A percentile compares a stretch with the other conserved stretches of the same genome.
phyloP scores from a whole-genome alignment of 1,284 basidiomycete genomes.

The Irpex sp. region DNA sequence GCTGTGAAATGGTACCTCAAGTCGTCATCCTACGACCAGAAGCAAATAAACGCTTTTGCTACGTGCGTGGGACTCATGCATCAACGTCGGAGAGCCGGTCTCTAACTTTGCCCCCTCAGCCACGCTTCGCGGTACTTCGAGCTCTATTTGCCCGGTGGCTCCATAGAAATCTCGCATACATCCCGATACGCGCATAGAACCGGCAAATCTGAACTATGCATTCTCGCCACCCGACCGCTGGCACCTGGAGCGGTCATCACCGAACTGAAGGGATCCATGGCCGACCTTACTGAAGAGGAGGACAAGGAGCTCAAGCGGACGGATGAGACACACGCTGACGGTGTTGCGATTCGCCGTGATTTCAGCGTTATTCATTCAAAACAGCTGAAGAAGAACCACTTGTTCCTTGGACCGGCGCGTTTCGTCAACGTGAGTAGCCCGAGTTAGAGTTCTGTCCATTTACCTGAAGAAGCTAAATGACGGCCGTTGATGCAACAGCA shows the following conservation, averaged over 20 bases:
- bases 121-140: constrained; percentile 86
- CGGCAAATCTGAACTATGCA: constrained; percentile 89
- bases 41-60: constrained; percentile 83
- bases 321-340: constrained; percentile 53
- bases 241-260: constrained; percentile 70
- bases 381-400: constrained; percentile 87
- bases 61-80: constrained; percentile 52
- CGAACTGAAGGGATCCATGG: constrained; percentile 86
- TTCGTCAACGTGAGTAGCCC: constrained; percentile 81
- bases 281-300: constrained; percentile 77
- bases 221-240: constrained; percentile 77
- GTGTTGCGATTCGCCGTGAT: constrained; percentile 71
- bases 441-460: constrained; percentile 4
- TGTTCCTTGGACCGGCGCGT: constrained; percentile 89
- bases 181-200: constrained; percentile 80
- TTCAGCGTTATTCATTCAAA: constrained; percentile 91
- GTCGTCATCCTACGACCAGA: constrained; percentile 53
- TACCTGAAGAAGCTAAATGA: constrained; percentile 5
- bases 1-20: constrained; percentile 73
- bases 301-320: constrained; percentile 79
- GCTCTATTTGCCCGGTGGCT: constrained; percentile 76
- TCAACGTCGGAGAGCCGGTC: constrained; percentile 11
- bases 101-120: constrained; percentile 36
- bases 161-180: constrained; percentile 84
- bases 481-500: constrained; percentile 48